A percentile compares a stretch with the other conserved stretches of the same genome.
phyloP scores from a whole-genome alignment of 371 early-diverging fungal species.

The Mucor saturninus region DNA sequence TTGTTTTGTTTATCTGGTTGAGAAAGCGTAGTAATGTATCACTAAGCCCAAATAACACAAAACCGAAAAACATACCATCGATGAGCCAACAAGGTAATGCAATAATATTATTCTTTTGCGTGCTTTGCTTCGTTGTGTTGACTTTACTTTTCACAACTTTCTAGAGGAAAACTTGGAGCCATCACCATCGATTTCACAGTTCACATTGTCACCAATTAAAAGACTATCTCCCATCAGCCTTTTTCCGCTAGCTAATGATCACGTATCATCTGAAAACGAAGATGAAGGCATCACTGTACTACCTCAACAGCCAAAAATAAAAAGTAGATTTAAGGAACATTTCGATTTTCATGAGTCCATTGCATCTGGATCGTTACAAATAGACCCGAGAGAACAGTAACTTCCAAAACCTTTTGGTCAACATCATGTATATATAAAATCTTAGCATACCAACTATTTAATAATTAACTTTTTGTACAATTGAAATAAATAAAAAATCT shows the following conservation, averaged over 20 bases:
- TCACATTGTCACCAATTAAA: slow-evolving; percentile 13
- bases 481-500: too few species aligned
- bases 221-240: slow-evolving; percentile 10
- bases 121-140: not conserved
- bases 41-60: not conserved
- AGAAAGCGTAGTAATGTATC: slow-evolving; percentile 1
- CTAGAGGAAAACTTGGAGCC: not conserved
- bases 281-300: not conserved
- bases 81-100: not conserved
- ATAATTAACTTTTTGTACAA: too few species aligned
- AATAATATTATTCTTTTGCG: slow-evolving; percentile 10
- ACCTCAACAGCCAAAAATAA: not conserved
- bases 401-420: too few species aligned
- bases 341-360: slow-evolving; percentile 9
- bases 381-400: too few species aligned
- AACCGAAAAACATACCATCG: not conserved
- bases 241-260: not conserved
- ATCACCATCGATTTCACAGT: slow-evolving; percentile 5
- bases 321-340: slow-evolving; percentile 18
- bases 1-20: slow-evolving; percentile 11
- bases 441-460: too few species aligned
- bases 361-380: too few species aligned
- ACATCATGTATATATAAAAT: too few species aligned
- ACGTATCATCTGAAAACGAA: not conserved
- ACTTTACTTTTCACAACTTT: too few species aligned